A percentile compares a stretch with the other conserved stretches of the same genome.
Conservation (phyloP, 352 stramenopile genomes). For the Phytophthora pini region DNA sequence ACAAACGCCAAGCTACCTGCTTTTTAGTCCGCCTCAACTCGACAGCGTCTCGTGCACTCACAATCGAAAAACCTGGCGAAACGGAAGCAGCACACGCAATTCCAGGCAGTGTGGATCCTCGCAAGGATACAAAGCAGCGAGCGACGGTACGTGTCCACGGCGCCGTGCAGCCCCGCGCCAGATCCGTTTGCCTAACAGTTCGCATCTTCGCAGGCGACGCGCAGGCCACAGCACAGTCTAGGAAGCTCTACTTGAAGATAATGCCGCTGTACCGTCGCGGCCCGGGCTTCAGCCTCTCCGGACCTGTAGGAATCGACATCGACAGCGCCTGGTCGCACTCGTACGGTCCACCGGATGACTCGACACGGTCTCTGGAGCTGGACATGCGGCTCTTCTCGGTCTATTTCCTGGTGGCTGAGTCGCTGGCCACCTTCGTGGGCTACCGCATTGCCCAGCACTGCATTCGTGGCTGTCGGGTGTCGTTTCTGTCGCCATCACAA, state of each 20-base stretch:
- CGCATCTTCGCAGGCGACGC: slow-evolving; percentile 5
- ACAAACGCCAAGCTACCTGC: too few species aligned
- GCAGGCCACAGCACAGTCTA: not conserved
- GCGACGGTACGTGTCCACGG: slow-evolving; percentile 24
- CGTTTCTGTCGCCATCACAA: slow-evolving; percentile 63
- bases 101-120: slow-evolving; percentile 10
- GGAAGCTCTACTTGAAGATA: not conserved
- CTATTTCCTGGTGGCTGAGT: slow-evolving; percentile 83
- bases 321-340: slow-evolving; percentile 41
- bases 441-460: slow-evolving; percentile 86
- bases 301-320: slow-evolving; percentile 33
- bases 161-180: slow-evolving; percentile 18
- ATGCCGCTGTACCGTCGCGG: slow-evolving; percentile 73
- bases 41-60: slow-evolving; percentile 11
- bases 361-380: slow-evolving; percentile 44
- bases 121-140: slow-evolving; percentile 20
- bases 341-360: slow-evolving; percentile 62
- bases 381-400: slow-evolving; percentile 78
- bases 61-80: slow-evolving; percentile 23
- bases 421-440: slow-evolving; percentile 77
- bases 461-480: slow-evolving; percentile 68
- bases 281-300: slow-evolving; percentile 50
- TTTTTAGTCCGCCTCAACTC: slow-evolving; percentile 11
- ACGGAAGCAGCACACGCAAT: slow-evolving; percentile 3
- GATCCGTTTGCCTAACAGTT: slow-evolving; percentile 12